Evolutionary conservation across 2,329 filamentous ascomycete genomes (phyloP).

Genomic region (Didymella lethalis): DNA sequence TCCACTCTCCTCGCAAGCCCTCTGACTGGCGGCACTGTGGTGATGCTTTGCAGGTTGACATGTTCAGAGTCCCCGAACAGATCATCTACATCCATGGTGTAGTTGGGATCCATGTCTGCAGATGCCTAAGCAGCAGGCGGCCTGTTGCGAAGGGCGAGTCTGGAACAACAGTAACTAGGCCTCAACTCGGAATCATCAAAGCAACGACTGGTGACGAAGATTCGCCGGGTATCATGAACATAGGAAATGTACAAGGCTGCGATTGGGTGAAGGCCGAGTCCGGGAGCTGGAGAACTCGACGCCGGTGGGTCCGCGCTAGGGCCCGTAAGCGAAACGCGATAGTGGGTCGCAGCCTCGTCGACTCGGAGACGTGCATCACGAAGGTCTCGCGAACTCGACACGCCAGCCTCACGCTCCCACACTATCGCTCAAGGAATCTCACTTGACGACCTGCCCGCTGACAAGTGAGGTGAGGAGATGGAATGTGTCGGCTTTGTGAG

Average conservation of each 20-base stretch:
- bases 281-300: conserved; percentile 25
- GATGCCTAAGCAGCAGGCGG: conserved; percentile 35
- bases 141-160: not conserved
- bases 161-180: not conserved
- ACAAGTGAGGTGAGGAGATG: not conserved
- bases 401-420: conserved; percentile 9
- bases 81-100: conserved; percentile 53
- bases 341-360: conserved; percentile 21
- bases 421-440: not conserved
- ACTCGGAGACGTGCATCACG: conserved; percentile 19
- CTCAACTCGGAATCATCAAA: conserved; percentile 3
- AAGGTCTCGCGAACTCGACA: conserved; percentile 22
- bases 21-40: conserved; percentile 65
- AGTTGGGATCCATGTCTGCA: conserved; percentile 62
- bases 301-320: conserved; percentile 20
- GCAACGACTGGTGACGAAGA: conserved; percentile 11
- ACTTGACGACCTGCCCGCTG: not conserved
- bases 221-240: conserved; percentile 35
- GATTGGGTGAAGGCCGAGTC: conserved; percentile 19
- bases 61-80: conserved; percentile 63
- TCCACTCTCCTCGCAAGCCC: conserved; percentile 77
- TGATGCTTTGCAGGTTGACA: conserved; percentile 65
- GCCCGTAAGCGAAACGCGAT: conserved; percentile 20
- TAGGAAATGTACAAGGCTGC: conserved; percentile 17
- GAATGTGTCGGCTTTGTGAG: not conserved